Conservation (phyloP, 2,329 filamentous ascomycete species). For the Xylariaceae sp. region DNA sequence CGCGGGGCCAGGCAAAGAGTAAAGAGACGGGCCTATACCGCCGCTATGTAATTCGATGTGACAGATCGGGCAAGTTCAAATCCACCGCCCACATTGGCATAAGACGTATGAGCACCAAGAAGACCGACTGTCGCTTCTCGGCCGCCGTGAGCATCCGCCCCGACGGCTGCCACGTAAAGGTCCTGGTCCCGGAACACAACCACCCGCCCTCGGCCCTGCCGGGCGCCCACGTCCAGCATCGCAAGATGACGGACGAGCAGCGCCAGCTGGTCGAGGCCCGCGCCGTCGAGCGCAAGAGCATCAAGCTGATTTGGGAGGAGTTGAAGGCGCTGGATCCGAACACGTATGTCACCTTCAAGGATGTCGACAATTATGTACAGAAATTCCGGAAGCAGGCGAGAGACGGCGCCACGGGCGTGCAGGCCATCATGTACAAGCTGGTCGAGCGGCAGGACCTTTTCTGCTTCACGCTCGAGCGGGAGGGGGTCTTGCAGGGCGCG, state of each 20-base stretch:
- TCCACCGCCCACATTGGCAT: conserved; percentile 24
- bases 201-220: conserved; percentile 25
- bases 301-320: conserved; percentile 24
- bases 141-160: conserved; percentile 24
- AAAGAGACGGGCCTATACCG: conserved; percentile 27
- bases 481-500: conserved; percentile 24
- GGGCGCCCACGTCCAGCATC: conserved; percentile 25
- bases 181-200: conserved; percentile 25
- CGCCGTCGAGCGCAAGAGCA: conserved; percentile 24
- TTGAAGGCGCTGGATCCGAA: conserved; percentile 22
- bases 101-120: conserved; percentile 25
- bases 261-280: conserved; percentile 25
- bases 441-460: conserved; percentile 27
- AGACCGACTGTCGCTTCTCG: conserved; percentile 28
- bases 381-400: conserved; percentile 27
- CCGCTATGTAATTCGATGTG: conserved; percentile 27
- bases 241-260: conserved; percentile 27
- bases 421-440: conserved; percentile 26
- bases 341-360: conserved; percentile 24
- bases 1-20: conserved; percentile 25
- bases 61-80: conserved; percentile 26
- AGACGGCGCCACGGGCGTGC: conserved; percentile 27
- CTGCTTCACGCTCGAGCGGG: conserved; percentile 25
- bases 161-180: conserved; percentile 26
- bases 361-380: conserved; percentile 28